phyloP scores from a whole-genome alignment of 2,329 filamentous ascomycete species.

The Botrytis squamosa region DNA sequence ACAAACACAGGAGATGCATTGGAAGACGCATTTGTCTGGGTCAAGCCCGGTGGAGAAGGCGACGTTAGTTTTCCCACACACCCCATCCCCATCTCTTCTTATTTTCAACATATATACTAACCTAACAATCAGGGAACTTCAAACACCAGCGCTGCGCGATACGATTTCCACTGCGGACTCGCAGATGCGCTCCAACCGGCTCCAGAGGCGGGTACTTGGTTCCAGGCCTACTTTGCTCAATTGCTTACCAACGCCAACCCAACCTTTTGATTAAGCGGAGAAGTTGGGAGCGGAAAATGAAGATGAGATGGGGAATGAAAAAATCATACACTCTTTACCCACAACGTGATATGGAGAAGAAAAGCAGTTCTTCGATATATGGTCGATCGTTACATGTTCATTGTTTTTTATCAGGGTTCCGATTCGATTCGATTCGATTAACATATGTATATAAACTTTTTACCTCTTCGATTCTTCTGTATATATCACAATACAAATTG shows the following conservation, averaged over 20 bases:
- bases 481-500: conserved; percentile 7
- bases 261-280: conserved; percentile 44
- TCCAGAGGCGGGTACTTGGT: conserved; percentile 67
- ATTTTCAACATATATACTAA: background rate
- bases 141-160: conserved; percentile 45
- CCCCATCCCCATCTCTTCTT: background rate
- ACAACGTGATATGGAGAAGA: background rate
- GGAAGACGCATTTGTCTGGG: conserved; percentile 67
- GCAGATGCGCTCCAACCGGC: conserved; percentile 59
- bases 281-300: background rate
- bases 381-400: background rate
- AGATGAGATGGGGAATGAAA: background rate
- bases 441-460: conserved; percentile 17
- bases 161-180: conserved; percentile 52
- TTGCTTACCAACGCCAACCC: conserved; percentile 56
- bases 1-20: conserved; percentile 59
- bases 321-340: background rate
- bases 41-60: conserved; percentile 62
- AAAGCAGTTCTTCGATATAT: background rate
- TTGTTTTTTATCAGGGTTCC: too few species aligned
- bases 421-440: background rate
- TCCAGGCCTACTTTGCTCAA: conserved; percentile 57
- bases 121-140: conserved; percentile 38
- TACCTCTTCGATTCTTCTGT: conserved; percentile 14
- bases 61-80: conserved; percentile 31